phyloP scores from a whole-genome alignment of 192 early-diverging fungal species.

The Umbelopsis sp. region DNA sequence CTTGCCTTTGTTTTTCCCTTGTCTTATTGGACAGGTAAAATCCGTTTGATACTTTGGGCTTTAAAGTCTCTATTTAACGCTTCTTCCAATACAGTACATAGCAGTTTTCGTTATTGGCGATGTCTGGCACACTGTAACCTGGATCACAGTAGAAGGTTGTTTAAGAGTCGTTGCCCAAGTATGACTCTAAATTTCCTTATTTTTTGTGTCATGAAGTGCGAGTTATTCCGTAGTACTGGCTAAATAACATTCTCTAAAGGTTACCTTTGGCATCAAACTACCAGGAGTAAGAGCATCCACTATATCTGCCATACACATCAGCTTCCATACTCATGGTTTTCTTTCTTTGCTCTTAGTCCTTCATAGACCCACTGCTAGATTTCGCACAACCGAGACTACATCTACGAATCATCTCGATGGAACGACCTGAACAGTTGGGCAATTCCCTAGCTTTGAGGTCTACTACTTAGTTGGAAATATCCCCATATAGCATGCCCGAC shows the following conservation, averaged over 20 bases:
- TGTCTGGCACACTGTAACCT: not conserved
- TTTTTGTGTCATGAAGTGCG: not conserved
- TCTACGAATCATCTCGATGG: constrained; percentile 4
- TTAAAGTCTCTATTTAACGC: not conserved
- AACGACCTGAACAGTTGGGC: not conserved
- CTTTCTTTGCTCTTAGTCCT: constrained; percentile 4
- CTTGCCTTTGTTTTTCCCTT: not conserved
- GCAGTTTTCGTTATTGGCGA: not conserved
- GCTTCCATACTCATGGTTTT: not conserved
- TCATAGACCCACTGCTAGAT: constrained; percentile 8
- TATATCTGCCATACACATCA: too few relatives aligned
- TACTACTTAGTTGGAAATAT: constrained; percentile 8
- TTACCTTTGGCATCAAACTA: not conserved
- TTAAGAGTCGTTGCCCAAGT: not conserved
- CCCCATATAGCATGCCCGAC: not conserved
- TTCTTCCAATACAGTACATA: not conserved
- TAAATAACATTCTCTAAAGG: not conserved
- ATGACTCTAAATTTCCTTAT: not conserved
- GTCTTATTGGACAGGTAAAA: constrained; percentile 2
- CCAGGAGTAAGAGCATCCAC: not conserved
- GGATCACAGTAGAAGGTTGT: constrained; percentile 1
- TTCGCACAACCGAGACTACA: constrained; percentile 7
- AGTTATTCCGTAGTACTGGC: not conserved
- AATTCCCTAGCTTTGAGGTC: not conserved
- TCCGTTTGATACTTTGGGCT: too few relatives aligned